Conservation (phyloP, 495 filamentous ascomycete genomes). For the Penicillium mononematosum region DNA sequence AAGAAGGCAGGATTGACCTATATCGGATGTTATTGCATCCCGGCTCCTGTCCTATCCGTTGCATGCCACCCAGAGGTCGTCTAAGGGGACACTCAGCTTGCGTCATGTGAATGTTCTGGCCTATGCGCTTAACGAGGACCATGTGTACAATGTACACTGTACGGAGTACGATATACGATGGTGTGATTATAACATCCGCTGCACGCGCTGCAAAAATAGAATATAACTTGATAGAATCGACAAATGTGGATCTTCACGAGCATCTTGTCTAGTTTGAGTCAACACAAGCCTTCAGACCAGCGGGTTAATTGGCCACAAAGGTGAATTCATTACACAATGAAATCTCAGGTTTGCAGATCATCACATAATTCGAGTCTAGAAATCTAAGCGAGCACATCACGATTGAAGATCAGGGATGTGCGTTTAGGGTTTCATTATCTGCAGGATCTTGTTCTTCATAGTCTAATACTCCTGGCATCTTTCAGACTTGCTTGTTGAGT, state of each 20-base stretch:
- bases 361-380: background rate
- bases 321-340: constrained; percentile 2
- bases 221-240: background rate
- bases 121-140: background rate
- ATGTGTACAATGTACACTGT: background rate
- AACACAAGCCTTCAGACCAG: background rate
- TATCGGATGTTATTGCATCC: background rate
- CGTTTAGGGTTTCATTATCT: background rate
- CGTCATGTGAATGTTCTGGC: constrained; percentile 13
- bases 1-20: background rate
- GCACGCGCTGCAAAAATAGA: background rate
- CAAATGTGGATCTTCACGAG: background rate
- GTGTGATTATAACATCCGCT: constrained; percentile 6
- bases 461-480: too few relatives aligned
- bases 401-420: background rate
- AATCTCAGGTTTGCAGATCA: constrained; percentile 7
- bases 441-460: too few relatives aligned
- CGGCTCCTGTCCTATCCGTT: background rate
- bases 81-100: background rate
- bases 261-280: background rate
- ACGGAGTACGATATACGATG: background rate
- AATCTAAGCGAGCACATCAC: background rate
- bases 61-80: background rate
- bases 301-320: background rate
- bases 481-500: too few relatives aligned